Base-by-base conservation (phyloP, 192 early-diverging fungal species). In the Funneliformis mosseae region DNA sequence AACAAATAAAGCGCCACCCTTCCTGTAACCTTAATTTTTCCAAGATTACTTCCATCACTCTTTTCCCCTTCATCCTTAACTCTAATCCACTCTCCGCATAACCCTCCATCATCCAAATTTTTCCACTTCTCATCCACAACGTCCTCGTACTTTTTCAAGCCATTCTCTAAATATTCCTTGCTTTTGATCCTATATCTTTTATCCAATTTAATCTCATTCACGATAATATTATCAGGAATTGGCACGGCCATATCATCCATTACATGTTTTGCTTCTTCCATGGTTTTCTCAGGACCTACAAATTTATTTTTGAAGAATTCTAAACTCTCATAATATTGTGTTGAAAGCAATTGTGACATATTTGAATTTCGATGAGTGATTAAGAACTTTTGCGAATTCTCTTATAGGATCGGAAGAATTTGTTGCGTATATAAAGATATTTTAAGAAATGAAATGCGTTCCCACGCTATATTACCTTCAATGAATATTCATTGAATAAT, bases 1-100 rank as follows among this genome's bases (percentile, higher is more conserved):
- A n/a, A n/a, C n/a, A n/a, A n/a, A n/a, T n/a, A n/a, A n/a, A n/a
- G n/a, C n/a, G n/a, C n/a, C n/a, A n/a, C n/a, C n/a, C n/a, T n/a
- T n/a, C n/a, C n/a, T n/a, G n/a, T n/a, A n/a, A n/a, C n/a, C 14
- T 85, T 83, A 43, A 90, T 88, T 23, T 82, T 83, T 4, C 0
- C 3, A 3, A 33, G 33, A 33, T 33, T 33, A 2, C 33, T 33
- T 33, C 33, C 33, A 33, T 33, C 33, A 33, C 33, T n/a, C n/a
- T n/a, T 3, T 2, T 67, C 72, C 64, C 74, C 74, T 46, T 79
- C 77, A 61, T 72, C 50, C 16, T 77, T 77, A n/a, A 46, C 45
- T 55, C 82, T 81, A 25, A 84, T 74, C 85, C 86, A 87, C 60
- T 87, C 86, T 5, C 81, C 86, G 59, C 59, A 61, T 61, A 61